Evolutionary conservation across 1,139 yeast species (phyloP).

Genomic region (Nadsonia starkeyi-henricii): DNA sequence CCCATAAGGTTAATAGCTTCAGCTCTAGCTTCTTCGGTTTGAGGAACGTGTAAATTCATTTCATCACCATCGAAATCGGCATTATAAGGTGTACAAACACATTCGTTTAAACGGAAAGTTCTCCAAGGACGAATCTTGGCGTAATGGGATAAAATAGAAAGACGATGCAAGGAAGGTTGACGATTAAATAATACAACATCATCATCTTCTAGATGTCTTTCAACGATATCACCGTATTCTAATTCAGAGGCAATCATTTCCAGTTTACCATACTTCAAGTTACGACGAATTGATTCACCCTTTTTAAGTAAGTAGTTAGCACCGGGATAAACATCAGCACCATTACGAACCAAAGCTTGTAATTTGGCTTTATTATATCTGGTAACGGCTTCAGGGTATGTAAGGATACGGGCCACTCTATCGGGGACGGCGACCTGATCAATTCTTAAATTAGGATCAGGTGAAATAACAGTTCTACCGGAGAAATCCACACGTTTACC

Average conservation of each 20-base stretch:
- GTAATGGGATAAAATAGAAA: conserved; percentile 99
- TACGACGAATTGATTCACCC: conserved; percentile 95
- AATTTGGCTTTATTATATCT: conserved; percentile 85
- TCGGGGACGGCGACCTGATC: conserved; percentile 99
- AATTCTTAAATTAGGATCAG: conserved; percentile 94
- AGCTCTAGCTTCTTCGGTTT: conserved; percentile 94
- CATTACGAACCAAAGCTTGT: conserved; percentile 88
- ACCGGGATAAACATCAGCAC: conserved; percentile 99
- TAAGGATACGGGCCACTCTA: conserved; percentile 85
- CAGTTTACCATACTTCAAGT: conserved; percentile 97
- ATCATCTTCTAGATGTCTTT: conserved; percentile 92
- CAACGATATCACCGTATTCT: conserved; percentile 98
- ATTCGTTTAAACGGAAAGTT: conserved; percentile 87
- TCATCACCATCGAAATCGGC: conserved; percentile 99
- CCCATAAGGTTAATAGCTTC: conserved; percentile 87
- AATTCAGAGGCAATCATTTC: conserved; percentile 96
- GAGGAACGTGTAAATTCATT: conserved; percentile 99
- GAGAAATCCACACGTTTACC: conserved; percentile 99
- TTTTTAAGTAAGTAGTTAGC: conserved; percentile 97
- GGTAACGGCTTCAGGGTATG: conserved; percentile 95
- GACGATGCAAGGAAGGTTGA: conserved; percentile 97
- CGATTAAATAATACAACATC: conserved; percentile 97
- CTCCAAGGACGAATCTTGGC: conserved; percentile 98
- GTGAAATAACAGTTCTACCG: conserved; percentile 97
- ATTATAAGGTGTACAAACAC: conserved; percentile 98